Percentiles rank a stretch among this genome's conserved stretches.
Evolutionary conservation across 2,329 filamentous ascomycete species (phyloP).

Genomic region (Plectosphaerella plurivora): DNA sequence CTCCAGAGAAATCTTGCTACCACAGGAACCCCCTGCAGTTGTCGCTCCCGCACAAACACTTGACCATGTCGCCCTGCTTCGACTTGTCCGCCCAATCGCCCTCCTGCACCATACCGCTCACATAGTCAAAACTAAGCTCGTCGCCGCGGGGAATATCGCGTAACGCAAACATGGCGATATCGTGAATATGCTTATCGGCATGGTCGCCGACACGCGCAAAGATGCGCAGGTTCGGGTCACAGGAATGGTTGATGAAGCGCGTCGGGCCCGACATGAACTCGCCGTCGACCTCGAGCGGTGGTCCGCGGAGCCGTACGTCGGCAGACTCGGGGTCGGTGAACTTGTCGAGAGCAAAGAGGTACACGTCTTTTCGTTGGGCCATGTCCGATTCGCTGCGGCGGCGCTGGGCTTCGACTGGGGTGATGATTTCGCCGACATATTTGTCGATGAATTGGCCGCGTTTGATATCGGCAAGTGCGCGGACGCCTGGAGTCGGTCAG

Average conservation of each 20-base stretch:
- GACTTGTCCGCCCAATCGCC: slow-evolving; percentile 45
- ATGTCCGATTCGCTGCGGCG: slow-evolving; percentile 54
- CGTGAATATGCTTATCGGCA: slow-evolving; percentile 69
- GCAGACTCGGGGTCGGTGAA: slow-evolving; percentile 57
- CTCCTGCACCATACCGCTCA: slow-evolving; percentile 55
- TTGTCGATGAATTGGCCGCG: slow-evolving; percentile 75
- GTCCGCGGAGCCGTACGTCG: slow-evolving; percentile 50
- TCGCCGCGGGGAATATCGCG: slow-evolving; percentile 59
- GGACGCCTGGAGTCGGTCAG: slow-evolving; percentile 44
- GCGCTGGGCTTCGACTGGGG: slow-evolving; percentile 56
- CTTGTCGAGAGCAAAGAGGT: slow-evolving; percentile 79
- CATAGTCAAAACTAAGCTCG: slow-evolving; percentile 78
- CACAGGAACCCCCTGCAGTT: slow-evolving; percentile 69
- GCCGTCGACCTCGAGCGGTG: slow-evolving; percentile 61
- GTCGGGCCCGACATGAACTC: slow-evolving; percentile 75
- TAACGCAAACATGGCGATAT: slow-evolving; percentile 71
- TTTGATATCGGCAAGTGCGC: slow-evolving; percentile 58
- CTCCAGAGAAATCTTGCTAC: too few relatives aligned
- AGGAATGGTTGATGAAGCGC: slow-evolving; percentile 80
- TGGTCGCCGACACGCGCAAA: slow-evolving; percentile 77
- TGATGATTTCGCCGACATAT: slow-evolving; percentile 71
- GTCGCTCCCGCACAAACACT: slow-evolving; percentile 57
- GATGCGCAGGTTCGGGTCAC: slow-evolving; percentile 73
- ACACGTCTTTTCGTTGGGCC: slow-evolving; percentile 65
- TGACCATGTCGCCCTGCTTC: slow-evolving; percentile 47